Evolutionary conservation across 2,329 filamentous ascomycete species (phyloP), one percentile per base, ranked within the genome.

Genomic region (Zymoseptoria crescenta): DNA sequence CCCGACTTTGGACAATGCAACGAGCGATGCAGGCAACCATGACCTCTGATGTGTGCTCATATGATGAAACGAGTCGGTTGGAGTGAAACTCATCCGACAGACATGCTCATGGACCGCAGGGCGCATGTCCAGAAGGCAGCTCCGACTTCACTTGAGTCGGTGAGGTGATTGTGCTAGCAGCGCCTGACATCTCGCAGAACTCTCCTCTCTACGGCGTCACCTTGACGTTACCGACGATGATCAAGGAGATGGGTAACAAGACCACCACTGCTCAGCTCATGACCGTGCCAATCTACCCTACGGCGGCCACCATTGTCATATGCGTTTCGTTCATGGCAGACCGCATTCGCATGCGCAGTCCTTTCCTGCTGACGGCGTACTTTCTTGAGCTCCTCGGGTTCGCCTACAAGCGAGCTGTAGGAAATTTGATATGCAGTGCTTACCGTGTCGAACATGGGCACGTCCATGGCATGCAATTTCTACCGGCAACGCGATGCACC

Each of bases 381-480:
- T 65, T 65, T 45, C 49, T 60, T n/a, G 57, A 61, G 60, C 61
- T 58, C 28, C 50, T 52, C 50, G 50, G 50, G 56, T 63, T 49
- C 56, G 56, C 50, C 58, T 81, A 79, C 62, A 83, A 83, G 67
- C 77, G 64, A 77, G 50, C 80, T 5, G 77, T 79, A 28, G 75
- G 77, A 1, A 76, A n/a, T n/a, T 79, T 10, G 77, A 75, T 0
- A 75, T 80, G 63, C n/a, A n/a, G 79, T 81, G 65, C 50, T 52
- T 16, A 77, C 82, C 41, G 75, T 72, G 0, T 70, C 82, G 24
- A 82, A 82, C 68, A n/a, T 76, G 16, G 71, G 69, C 0, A 76
- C 76, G 16, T 64, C 85, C 1, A 87, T 89, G 81, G 84, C 86
- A 0, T 86, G 84, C 5, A 89, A 89, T 67, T 88, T 89, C 66